These are phyloP conservation scores for Sordaria brevicollis DNA, from an alignment of 495 filamentous ascomycete genomes.

Conservation along the genomic window DNA sequence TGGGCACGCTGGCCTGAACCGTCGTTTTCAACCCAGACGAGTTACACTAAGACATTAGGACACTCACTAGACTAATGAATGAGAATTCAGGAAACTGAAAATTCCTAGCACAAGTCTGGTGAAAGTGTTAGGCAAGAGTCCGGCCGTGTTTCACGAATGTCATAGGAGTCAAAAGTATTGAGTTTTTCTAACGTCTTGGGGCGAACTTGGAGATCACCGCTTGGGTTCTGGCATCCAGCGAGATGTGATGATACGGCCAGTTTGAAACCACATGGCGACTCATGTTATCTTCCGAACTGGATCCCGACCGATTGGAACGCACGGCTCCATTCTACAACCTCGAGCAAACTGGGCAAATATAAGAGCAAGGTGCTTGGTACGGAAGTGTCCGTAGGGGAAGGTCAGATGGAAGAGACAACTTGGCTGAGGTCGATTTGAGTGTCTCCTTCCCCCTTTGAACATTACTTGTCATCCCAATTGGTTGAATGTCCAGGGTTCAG, in stretches of 20 bases:
- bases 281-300: not conserved
- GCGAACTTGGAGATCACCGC: no score
- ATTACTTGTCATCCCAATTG: not conserved
- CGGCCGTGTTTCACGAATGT: no score
- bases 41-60: no score
- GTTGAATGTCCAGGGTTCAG: not conserved
- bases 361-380: not conserved
- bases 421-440: not conserved
- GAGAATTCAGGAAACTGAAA: no score
- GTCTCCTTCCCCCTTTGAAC: not conserved
- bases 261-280: not conserved
- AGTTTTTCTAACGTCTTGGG: no score
- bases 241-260: not conserved
- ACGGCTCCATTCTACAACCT: not conserved
- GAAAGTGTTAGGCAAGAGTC: no score
- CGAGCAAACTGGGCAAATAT: not conserved
- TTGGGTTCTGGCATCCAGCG: no score
- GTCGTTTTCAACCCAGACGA: no score
- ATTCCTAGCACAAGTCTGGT: no score
- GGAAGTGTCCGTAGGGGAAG: not conserved
- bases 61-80: no score
- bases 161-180: no score
- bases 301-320: not conserved
- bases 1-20: no score
- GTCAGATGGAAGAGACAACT: not conserved